Base-by-base conservation (phyloP, 2,329 filamentous ascomycete genomes). In the Microsporum audouinii region DNA sequence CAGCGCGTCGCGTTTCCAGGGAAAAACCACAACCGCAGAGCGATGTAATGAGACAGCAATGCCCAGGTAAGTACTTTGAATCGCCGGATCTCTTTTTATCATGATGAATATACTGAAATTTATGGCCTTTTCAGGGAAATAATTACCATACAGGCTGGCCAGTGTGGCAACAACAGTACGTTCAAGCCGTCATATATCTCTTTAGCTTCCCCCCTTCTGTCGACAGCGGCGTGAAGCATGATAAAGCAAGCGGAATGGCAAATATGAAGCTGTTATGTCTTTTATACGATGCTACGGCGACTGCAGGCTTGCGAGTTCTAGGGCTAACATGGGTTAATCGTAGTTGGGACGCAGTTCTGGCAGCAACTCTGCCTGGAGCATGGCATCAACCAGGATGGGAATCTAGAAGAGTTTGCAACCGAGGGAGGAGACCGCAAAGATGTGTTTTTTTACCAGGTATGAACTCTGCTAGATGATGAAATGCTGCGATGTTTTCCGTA, bases 151-250 rank as follows among this genome's bases (percentile, higher is more conserved):
- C 94, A 99, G 79, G 92, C 95, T 66, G 94, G 94, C 83, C 94
- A 97, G 78, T 97, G 94, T 82, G 94, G 92, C 83, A 97, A 97
- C 79, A 96, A 91, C 84, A 92, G 91, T 96, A 74, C 81, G 89
- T 88, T 65, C 65, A 64, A 23, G 63, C 34, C 36, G 3, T 43
- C 33, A 7, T n/a, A 43, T 6, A 5, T n/a, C 39, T n/a, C 5
- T 6, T n/a, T 36, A 10, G 38, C 31, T 5, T 2, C 27, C 27
- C 36, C 31, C 27, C 34, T 14, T 7, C 38, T 7, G 23, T 61
- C 17, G 59, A 43, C 51, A 33, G 27, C 53, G 33, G 23, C 33
- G 33, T 43, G 17, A 17, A 41, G 36, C 49, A 34, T 23, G n/a
- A 39, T 8, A 45, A 51, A 7, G 27, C 23, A 29, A 12, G 23